Evolutionary conservation across 192 early-diverging fungal species (phyloP), one percentile per base, ranked within the genome.

Genomic region (Podila epigama): DNA sequence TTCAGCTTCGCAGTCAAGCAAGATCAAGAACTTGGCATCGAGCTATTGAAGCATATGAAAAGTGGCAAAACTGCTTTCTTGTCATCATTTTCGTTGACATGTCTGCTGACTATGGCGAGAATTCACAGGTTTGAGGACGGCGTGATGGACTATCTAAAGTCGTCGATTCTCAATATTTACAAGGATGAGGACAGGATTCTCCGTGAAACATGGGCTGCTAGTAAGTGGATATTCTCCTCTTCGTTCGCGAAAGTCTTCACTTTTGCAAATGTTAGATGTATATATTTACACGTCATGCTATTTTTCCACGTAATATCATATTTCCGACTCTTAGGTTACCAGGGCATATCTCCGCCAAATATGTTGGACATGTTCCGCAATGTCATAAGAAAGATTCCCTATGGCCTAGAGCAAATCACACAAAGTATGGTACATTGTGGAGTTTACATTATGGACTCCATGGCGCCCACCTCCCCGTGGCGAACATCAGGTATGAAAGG

Each of bases 1-100:
- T 82, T 93, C 36, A 85, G 82, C 65, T 92, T 89, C 60, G 88
- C 85, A 27, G 84, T 91, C 29, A 89, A 88, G 53, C 92, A 93
- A 72, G 91, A 93, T 73, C 87, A 91, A 78, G 84, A 87, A 51
- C 58, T 88, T 31, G 87, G 87, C 10, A 60, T 34, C 2, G 85
- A 85, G 54, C 71, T 89, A 18, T 68, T 88, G 34, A 89, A 87
- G 41, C 84, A 82, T 16, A 84, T 84, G 35, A 86, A 84, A 33
- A 72, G 58, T 20, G 79, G 82, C 18, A 81, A 72, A 58, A 51
- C 61, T 20, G 64, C 68, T 0, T 70, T 68, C 31, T 60, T 91
- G 11, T 82, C 86, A n/a, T 70, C 89, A 12, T 92, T 93, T 44
- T 87, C 86, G 32, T 70, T 92, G 54, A 84, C 88, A 0, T 91